Percentiles rank a stretch among this genome's conserved stretches.
Evolutionary conservation across 2,329 filamentous ascomycete species (phyloP).

Genomic region (Emergomyces orientalis): DNA sequence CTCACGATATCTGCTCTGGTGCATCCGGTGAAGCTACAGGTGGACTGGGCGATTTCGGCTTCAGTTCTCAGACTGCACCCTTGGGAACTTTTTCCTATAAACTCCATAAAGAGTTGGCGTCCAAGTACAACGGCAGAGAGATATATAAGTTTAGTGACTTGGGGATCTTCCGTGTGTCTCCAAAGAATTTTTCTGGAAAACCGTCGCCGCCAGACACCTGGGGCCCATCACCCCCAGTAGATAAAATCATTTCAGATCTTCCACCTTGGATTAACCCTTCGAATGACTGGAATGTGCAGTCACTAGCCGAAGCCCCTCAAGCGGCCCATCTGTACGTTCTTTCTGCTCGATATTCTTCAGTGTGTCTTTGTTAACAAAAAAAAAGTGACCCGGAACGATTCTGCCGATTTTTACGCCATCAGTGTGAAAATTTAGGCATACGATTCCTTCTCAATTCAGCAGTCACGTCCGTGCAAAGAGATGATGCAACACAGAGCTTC

Average conservation of each 20-base stretch:
- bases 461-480: background rate
- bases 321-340: background rate
- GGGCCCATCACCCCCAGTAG: background rate
- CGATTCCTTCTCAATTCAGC: background rate
- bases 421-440: background rate
- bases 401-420: background rate
- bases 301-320: background rate
- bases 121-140: background rate
- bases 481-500: background rate
- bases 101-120: background rate
- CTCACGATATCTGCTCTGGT: slow-evolving; percentile 1
- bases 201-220: background rate
- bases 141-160: background rate
- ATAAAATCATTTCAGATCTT: background rate
- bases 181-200: background rate
- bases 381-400: background rate
- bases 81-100: background rate
- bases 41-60: slow-evolving; percentile 3
- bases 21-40: slow-evolving; percentile 4
- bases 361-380: background rate
- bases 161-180: background rate
- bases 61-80: background rate
- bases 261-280: background rate
- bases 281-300: background rate
- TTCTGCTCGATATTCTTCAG: background rate